Conservation (phyloP, 495 filamentous ascomycete genomes). For the Penicillium flavigenum region DNA sequence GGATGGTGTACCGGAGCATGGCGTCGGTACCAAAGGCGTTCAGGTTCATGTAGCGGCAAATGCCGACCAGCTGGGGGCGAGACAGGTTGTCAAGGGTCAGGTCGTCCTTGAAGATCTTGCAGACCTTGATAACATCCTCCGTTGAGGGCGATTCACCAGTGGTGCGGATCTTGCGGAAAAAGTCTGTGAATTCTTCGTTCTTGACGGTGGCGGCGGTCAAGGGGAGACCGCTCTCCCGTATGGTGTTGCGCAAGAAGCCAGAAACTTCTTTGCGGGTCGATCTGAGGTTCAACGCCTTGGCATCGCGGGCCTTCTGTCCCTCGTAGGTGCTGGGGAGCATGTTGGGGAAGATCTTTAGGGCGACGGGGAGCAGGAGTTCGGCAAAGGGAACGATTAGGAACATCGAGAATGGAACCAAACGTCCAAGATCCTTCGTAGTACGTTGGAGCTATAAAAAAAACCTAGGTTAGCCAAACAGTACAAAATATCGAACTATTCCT, state of each 20-base stretch:
- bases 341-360: slow-evolving; percentile 93
- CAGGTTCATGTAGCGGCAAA: slow-evolving; percentile 98
- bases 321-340: slow-evolving; percentile 97
- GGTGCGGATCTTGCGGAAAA: slow-evolving; percentile 93
- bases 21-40: slow-evolving; percentile 95
- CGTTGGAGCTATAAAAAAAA: slow-evolving; percentile 62
- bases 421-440: slow-evolving; percentile 89
- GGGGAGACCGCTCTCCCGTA: slow-evolving; percentile 90
- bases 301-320: slow-evolving; percentile 81
- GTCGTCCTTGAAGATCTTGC: slow-evolving; percentile 99
- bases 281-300: slow-evolving; percentile 78
- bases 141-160: slow-evolving; percentile 87
- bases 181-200: slow-evolving; percentile 92
- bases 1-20: slow-evolving; percentile 96
- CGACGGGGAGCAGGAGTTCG: slow-evolving; percentile 90
- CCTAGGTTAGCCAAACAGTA: slow-evolving; percentile 16
- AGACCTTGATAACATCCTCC: slow-evolving; percentile 95
- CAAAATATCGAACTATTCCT: neutral
- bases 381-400: slow-evolving; percentile 97
- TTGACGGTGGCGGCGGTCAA: slow-evolving; percentile 81
- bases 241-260: slow-evolving; percentile 80
- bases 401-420: slow-evolving; percentile 92
- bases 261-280: slow-evolving; percentile 93
- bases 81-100: slow-evolving; percentile 96
- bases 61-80: slow-evolving; percentile 90